Evolutionary conservation across 352 stramenopile species (phyloP).

Genomic region (Achlya hypogyna): DNA sequence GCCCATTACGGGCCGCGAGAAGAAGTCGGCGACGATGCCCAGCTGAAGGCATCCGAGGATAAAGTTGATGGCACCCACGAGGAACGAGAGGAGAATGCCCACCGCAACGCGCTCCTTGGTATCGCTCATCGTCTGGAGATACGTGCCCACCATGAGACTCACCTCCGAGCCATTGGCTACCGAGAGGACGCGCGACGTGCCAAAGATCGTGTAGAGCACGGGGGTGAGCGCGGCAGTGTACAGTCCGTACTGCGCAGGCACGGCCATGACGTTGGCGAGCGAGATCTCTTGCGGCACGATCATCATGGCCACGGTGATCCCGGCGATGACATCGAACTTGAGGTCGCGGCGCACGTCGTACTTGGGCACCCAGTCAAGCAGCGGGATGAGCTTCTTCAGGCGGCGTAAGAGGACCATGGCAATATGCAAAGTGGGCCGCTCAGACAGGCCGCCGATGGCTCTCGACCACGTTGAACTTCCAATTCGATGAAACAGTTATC

Average conservation of each 20-base stretch:
- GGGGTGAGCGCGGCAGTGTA: slow-evolving; percentile 63
- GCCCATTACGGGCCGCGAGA: slow-evolving; percentile 63
- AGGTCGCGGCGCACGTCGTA: slow-evolving; percentile 55
- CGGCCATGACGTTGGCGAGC: slow-evolving; percentile 83
- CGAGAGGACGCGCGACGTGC: slow-evolving; percentile 46
- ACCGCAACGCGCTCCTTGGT: slow-evolving; percentile 45
- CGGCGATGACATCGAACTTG: slow-evolving; percentile 55
- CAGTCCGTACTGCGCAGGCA: slow-evolving; percentile 55
- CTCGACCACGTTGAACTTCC: not conserved
- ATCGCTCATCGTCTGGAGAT: slow-evolving; percentile 29
- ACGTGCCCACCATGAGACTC: slow-evolving; percentile 43
- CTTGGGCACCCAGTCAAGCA: slow-evolving; percentile 57
- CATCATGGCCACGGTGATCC: slow-evolving; percentile 82
- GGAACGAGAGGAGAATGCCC: slow-evolving; percentile 63
- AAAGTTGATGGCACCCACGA: slow-evolving; percentile 47
- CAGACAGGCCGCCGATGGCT: not conserved
- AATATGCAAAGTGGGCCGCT: not conserved
- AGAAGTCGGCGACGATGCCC: slow-evolving; percentile 58
- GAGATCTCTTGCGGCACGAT: slow-evolving; percentile 88
- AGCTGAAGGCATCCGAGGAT: slow-evolving; percentile 45
- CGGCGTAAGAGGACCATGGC: not conserved
- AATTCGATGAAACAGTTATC: not conserved
- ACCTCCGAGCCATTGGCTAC: slow-evolving; percentile 61
- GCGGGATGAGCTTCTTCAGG: slow-evolving; percentile 32
- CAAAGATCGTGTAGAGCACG: slow-evolving; percentile 64